Percentiles rank a stretch among this genome's conserved stretches.
phyloP scores from a whole-genome alignment of 768 basidiomycete species.

The Trametes punicea region DNA sequence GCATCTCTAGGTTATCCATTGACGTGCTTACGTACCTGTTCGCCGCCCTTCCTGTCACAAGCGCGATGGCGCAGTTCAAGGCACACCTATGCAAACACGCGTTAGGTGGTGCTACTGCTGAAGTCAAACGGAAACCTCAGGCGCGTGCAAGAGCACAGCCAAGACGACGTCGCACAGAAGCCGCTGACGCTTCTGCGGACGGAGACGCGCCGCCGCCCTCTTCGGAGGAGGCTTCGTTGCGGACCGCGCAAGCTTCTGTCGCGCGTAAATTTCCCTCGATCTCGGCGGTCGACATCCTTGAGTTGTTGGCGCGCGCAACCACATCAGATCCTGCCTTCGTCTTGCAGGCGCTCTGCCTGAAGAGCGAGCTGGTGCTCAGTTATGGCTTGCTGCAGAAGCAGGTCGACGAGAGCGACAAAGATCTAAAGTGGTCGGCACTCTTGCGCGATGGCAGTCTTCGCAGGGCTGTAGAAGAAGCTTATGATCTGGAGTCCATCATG shows the following conservation, averaged over 20 bases:
- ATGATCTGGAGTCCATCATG: not conserved
- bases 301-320: constrained; percentile 14
- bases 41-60: constrained; percentile 26
- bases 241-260: constrained; percentile 6
- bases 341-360: constrained; percentile 13
- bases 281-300: constrained; percentile 19
- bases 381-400: constrained; percentile 28
- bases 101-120: not conserved
- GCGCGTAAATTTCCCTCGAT: constrained; percentile 19
- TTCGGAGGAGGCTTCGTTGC: constrained; percentile 1
- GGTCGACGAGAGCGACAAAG: constrained; percentile 7
- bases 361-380: constrained; percentile 27
- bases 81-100: constrained; percentile 27
- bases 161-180: constrained; percentile 21
- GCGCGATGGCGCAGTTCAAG: constrained; percentile 28
- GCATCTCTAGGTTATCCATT: constrained; percentile 23
- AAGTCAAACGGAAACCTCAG: constrained; percentile 14
- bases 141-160: constrained; percentile 28
- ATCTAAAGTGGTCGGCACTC: constrained; percentile 22
- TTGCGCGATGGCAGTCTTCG: constrained; percentile 19
- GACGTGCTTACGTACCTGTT: constrained; percentile 24
- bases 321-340: constrained; percentile 7
- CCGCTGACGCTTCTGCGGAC: not conserved
- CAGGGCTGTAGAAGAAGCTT: constrained; percentile 20
- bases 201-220: not conserved